Evolutionary conservation across 176 grass and related monocot genomes (phyloP).

Genomic region (Carex scoparia): DNA sequence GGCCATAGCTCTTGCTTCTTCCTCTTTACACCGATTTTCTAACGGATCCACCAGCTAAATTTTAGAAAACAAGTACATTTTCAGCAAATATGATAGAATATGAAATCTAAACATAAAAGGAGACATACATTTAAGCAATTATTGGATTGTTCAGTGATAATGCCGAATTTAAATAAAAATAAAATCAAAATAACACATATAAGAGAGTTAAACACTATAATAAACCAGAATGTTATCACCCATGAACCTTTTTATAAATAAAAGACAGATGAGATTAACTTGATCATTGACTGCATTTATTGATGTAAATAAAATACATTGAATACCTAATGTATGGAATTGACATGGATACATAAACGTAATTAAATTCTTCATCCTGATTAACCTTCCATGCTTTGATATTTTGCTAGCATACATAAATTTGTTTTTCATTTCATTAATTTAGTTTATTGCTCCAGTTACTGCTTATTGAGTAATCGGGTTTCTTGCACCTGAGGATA

Average conservation of each 20-base stretch:
- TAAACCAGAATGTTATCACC: background rate
- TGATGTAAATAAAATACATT: background rate
- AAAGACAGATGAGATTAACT: background rate
- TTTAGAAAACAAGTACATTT: background rate
- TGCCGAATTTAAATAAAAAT: background rate
- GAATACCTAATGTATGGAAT: background rate
- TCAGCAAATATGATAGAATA: constrained; percentile 5
- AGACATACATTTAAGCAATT: background rate
- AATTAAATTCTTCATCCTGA: background rate
- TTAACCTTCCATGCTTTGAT: background rate
- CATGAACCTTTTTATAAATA: background rate
- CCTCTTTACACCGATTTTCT: constrained; percentile 83
- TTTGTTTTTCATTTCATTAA: background rate
- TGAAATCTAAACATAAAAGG: background rate
- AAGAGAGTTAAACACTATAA: background rate
- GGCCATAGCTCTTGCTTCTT: constrained; percentile 72
- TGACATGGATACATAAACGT: background rate
- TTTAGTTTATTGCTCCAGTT: background rate
- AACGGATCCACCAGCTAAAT: constrained; percentile 91
- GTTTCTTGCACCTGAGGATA: background rate
- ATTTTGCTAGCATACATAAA: background rate
- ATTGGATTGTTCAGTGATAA: background rate
- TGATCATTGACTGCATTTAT: background rate
- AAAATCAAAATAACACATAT: background rate
- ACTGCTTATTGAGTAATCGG: background rate